These are phyloP conservation scores for Drechslera avenae DNA, from an alignment of 2,329 filamentous ascomycete species.

Conservation along the genomic window DNA sequence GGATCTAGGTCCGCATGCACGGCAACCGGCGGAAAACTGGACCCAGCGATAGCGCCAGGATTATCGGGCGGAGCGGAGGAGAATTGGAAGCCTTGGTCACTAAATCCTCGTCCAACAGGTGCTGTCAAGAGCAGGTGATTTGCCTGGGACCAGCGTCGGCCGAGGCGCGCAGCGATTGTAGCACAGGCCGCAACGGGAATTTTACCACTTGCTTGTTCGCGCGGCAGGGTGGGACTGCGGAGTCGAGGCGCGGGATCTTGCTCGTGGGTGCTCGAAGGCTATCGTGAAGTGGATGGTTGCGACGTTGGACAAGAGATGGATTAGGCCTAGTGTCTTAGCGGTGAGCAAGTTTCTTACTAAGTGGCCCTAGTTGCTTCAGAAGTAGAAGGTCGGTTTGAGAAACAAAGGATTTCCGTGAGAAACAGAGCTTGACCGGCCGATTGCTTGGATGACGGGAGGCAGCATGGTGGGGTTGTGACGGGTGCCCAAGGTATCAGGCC, in stretches of 20 bases:
- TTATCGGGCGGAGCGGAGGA: constrained; percentile 4
- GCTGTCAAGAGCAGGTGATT: not conserved
- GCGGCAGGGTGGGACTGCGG: constrained; percentile 21
- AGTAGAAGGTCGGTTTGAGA: constrained; percentile 3
- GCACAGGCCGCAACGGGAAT: constrained; percentile 16
- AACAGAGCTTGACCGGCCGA: not conserved
- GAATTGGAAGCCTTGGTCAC: constrained; percentile 2
- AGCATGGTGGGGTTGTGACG: not conserved
- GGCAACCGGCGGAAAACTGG: constrained; percentile 7
- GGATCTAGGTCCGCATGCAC: constrained; percentile 10
- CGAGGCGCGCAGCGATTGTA: constrained; percentile 16
- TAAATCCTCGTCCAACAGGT: constrained; percentile 7
- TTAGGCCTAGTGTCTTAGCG: constrained; percentile 23
- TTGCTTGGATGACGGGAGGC: not conserved
- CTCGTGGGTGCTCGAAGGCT: constrained; percentile 21
- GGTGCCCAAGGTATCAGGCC: not conserved
- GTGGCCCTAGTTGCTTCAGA: constrained; percentile 15
- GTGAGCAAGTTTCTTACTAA: constrained; percentile 33
- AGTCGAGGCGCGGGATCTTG: constrained; percentile 25
- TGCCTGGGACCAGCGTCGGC: constrained; percentile 11
- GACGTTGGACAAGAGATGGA: constrained; percentile 21
- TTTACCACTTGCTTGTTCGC: constrained; percentile 11
- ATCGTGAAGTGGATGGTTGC: constrained; percentile 26
- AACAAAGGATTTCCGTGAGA: not conserved
- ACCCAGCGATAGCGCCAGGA: constrained; percentile 14